Base-by-base conservation (phyloP, 176 grass and related monocot genomes). In the Pontederia paniculata region DNA sequence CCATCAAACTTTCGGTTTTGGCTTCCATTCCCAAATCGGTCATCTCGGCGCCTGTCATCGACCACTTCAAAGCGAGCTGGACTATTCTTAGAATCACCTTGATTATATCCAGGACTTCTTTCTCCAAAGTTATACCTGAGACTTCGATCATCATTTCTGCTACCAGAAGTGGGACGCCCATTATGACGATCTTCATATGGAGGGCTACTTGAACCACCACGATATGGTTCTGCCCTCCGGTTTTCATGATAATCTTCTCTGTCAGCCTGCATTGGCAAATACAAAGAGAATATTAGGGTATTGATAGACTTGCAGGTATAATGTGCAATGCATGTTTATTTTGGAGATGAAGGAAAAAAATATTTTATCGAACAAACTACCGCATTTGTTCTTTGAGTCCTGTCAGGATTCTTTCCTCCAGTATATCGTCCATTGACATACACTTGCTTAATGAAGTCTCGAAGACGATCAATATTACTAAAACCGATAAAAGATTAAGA, bases 371-470 rank as follows among this genome's bases (percentile, higher is more conserved):
- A 23, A 12, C 42, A 8, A 42, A 9, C 15, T 43, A 14, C 10
- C 46, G 89, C 91, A 76, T 86, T 90, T 68, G 71, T 67, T 57
- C 76, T 89, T 10, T 82, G 76, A 80, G 80, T 70, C 58, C 20
- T 71, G 61, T 89, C 85, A 41, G 68, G 16, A 45, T 55, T 77
- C 67, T 56, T 84, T 80, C 83, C 86, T 60, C 82, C 86, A 42
- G 91, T 76, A 69, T 74, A 97, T 80, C 86, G 83, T 59, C 86
- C 79, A 31, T 97, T 82, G 68, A 81, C 77, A 23, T 90, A 97
- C 17, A 79, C 80, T 87, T 97, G 82, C 80, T 89, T 90, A 55
- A 97, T 87, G 71, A 97, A 97, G 51, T 69, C 80, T 63, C 91
- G 86, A 53, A 95, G 54, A 75, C 66, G 88, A 56, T 95, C 84